Evolutionary conservation across 257 asterid species (phyloP), one percentile per base, ranked within the genome.

Genomic region (Galeopsis tetrahit): DNA sequence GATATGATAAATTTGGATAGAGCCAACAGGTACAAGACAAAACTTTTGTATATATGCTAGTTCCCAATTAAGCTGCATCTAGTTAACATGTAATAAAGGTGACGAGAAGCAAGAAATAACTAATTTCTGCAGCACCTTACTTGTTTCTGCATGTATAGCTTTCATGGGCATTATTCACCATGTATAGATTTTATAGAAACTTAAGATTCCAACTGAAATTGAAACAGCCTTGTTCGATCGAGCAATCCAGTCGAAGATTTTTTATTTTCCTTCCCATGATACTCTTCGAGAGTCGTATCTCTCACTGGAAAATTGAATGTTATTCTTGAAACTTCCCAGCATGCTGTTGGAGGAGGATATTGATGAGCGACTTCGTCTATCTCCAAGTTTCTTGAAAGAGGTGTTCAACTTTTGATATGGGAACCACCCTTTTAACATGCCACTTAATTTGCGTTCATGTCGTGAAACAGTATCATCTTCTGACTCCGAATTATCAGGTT

Each of bases 371-470:
- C 76, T 21, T 21, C 28, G 72, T 51, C 72, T 77, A 68, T 77
- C 80, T 46, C 83, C 79, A 6, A 43, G 38, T 51, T 52, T 66
- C 66, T 38, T 68, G 53, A 80, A 80, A 44, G 89, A 60, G 48
- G 46, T 15, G n/a, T 21, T 60, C 75, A 87, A 46, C 80, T 79
- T 90, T 36, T 73, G 83, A 64, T 86, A 84, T 2, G 89, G 77
- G 81, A 85, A 82, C 87, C 88, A 84, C 48, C 89, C 80, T 77
- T 81, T 82, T 31, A 89, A 67, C 68, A 86, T 9, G 75, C 74
- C 79, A 59, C 77, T 69, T 63, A 85, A 61, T 76, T 73, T 81
- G 81, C 72, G 63, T 32, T 82, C 79, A 15, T 82, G 80, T 44
- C 38, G 59, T 46, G 80, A 65, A 7, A 55, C 6, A 28, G 10